Evolutionary conservation across 805 yeast species (phyloP).

Genomic region (Blastobotrys peoriensis): DNA sequence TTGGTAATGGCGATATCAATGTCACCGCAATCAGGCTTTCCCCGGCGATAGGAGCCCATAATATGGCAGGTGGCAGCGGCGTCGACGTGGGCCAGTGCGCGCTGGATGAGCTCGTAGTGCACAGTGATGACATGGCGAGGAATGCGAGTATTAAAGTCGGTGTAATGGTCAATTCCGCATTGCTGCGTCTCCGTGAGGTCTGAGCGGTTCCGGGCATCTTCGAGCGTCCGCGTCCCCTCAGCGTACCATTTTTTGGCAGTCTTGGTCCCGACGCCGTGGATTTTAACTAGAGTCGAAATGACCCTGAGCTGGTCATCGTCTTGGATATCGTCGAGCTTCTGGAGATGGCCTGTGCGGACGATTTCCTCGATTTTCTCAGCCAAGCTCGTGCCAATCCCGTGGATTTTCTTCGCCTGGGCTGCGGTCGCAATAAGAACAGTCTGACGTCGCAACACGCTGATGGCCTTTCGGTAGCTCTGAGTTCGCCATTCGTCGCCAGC

Average conservation of each 20-base stretch:
- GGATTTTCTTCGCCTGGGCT: constrained; percentile 35
- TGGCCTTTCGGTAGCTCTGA: constrained; percentile 41
- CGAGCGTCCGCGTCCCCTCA: constrained; percentile 35
- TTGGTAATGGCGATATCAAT: constrained; percentile 45
- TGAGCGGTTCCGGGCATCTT: constrained; percentile 32
- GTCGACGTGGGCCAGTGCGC: constrained; percentile 30
- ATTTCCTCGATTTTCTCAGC: constrained; percentile 44
- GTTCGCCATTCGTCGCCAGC: constrained; percentile 36
- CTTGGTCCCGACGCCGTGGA: constrained; percentile 46
- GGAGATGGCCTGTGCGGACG: constrained; percentile 31
- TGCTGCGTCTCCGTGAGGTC: constrained; percentile 29
- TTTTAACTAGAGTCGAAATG: constrained; percentile 33
- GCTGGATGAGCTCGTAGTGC: constrained; percentile 36
- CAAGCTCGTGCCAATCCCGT: constrained; percentile 38
- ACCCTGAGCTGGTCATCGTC: constrained; percentile 22
- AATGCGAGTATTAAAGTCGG: constrained; percentile 42
- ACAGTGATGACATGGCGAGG: constrained; percentile 40
- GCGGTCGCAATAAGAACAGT: constrained; percentile 30
- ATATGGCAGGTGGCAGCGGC: constrained; percentile 32
- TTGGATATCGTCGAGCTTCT: constrained; percentile 19
- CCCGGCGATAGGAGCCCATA: constrained; percentile 51
- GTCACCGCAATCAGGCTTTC: constrained; percentile 42
- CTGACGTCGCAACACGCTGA: constrained; percentile 30
- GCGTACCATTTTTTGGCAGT: constrained; percentile 38
- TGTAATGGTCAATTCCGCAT: constrained; percentile 41